Conservation (phyloP, 768 basidiomycete species). For the Kwoniella botswanensis region DNA sequence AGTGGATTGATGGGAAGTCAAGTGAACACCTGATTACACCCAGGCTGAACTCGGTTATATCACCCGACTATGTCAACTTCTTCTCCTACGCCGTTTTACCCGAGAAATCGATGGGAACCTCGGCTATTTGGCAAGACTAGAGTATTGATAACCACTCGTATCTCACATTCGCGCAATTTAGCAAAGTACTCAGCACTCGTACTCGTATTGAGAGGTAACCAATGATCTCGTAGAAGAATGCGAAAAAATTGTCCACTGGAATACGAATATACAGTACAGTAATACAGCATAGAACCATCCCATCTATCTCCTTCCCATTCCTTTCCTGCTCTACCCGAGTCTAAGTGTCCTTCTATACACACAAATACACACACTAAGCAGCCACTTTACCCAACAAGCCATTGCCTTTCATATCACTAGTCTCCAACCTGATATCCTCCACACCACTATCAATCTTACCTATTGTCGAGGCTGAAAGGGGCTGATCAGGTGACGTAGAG, state of each 20-base stretch:
- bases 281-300: neutral
- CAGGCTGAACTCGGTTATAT: conserved; percentile 20
- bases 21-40: neutral
- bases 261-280: neutral
- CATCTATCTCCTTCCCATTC: neutral
- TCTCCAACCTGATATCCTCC: neutral
- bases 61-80: neutral
- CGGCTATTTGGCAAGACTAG: neutral
- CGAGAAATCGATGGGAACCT: neutral
- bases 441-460: neutral
- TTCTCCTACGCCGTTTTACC: conserved; percentile 14
- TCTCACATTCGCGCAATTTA: neutral
- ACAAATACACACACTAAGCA: neutral
- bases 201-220: too few species aligned
- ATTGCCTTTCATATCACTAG: neutral
- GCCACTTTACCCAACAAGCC: conserved; percentile 13
- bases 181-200: neutral
- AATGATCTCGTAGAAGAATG: too few species aligned
- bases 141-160: neutral
- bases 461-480: neutral
- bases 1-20: too few species aligned
- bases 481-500: neutral
- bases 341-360: neutral
- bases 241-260: neutral
- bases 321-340: neutral